phyloP scores from a whole-genome alignment of 1,284 basidiomycete genomes.

The Puccinia triticina region DNA sequence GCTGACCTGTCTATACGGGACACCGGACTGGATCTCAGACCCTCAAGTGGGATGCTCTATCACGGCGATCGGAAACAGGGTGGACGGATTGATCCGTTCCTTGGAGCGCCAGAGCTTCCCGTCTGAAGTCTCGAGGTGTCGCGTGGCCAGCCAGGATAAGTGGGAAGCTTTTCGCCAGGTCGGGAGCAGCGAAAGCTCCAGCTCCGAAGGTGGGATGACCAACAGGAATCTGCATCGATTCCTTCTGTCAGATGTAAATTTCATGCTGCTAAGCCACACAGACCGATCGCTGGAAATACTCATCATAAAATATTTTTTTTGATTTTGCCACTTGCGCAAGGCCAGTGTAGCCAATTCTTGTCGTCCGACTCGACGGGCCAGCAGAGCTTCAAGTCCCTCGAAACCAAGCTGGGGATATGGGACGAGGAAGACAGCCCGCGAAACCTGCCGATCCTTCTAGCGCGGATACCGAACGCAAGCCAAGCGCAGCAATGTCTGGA shows the following conservation, averaged over 20 bases:
- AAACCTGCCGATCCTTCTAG: conserved; percentile 16
- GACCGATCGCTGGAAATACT: neutral
- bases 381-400: conserved; percentile 10
- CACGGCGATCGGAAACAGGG: conserved; percentile 1
- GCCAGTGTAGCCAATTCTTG: conserved; percentile 22
- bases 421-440: conserved; percentile 10
- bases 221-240: conserved; percentile 4
- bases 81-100: conserved; percentile 5
- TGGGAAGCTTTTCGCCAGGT: conserved; percentile 19
- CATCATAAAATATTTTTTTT: neutral
- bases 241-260: conserved; percentile 29
- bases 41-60: neutral
- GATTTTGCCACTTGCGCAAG: too few relatives aligned
- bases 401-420: conserved; percentile 25
- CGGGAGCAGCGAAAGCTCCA: neutral
- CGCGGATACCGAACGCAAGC: neutral
- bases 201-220: neutral
- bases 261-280: neutral
- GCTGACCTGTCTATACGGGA: neutral
- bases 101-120: conserved; percentile 10
- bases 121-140: neutral
- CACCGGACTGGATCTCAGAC: neutral
- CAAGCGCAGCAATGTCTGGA: conserved; percentile 24
- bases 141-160: conserved; percentile 5
- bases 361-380: neutral